A percentile compares a stretch with the other conserved stretches of the same genome.
phyloP scores from a whole-genome alignment of 2,329 filamentous ascomycete species.

The Incumbomyces delicatus region DNA sequence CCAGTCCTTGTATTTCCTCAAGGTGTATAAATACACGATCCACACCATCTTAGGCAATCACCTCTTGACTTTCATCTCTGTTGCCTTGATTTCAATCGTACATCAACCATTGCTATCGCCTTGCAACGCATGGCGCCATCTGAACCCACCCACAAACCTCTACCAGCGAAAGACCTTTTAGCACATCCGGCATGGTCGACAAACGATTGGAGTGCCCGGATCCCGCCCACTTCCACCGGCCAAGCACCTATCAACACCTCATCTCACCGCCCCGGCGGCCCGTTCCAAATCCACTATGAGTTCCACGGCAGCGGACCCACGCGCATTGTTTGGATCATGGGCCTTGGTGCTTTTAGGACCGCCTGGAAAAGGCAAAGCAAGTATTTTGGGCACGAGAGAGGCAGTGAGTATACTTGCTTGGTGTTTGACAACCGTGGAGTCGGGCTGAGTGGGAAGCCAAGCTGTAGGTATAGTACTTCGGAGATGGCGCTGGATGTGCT shows the following conservation, averaged over 20 bases:
- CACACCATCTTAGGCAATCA: too few relatives aligned
- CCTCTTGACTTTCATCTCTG: too few relatives aligned
- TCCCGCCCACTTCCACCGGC: conserved; percentile 46
- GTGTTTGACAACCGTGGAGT: conserved; percentile 79
- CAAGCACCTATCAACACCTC: background rate
- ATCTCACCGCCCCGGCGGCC: conserved; percentile 46
- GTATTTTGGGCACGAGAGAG: conserved; percentile 63
- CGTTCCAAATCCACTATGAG: conserved; percentile 67
- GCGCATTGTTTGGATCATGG: conserved; percentile 70
- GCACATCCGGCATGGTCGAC: conserved; percentile 26
- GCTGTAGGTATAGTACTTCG: conserved; percentile 67
- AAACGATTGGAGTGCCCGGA: conserved; percentile 25
- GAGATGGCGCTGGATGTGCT: conserved; percentile 74
- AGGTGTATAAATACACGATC: too few relatives aligned
- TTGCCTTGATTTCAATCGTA: too few relatives aligned
- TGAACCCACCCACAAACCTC: conserved; percentile 16
- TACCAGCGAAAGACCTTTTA: conserved; percentile 26
- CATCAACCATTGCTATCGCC: too few relatives aligned
- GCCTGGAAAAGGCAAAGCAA: conserved; percentile 77
- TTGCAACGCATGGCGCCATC: background rate
- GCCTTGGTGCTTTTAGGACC: conserved; percentile 58
- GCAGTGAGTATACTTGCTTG: conserved; percentile 60
- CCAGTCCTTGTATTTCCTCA: too few relatives aligned
- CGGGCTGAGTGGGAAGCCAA: conserved; percentile 67
- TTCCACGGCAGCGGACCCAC: conserved; percentile 65